Base-by-base conservation (phyloP, 2,329 filamentous ascomycete species). In the Neonectria coccinea region DNA sequence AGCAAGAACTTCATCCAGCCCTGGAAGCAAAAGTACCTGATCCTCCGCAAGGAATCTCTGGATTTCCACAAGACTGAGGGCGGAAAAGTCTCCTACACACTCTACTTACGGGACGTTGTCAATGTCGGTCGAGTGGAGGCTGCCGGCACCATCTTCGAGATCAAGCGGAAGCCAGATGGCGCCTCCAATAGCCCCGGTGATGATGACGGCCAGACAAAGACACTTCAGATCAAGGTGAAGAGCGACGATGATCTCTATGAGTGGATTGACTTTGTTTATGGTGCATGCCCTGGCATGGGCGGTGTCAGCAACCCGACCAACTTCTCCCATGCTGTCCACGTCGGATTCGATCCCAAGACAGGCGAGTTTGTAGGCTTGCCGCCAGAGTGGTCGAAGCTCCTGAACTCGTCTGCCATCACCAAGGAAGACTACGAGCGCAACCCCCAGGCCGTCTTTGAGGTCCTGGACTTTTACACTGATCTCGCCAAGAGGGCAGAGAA, bases 371-470 rank as follows among this genome's bases (percentile, higher is more conserved):
- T 97, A 52, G 96, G 96, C 42, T 81, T 99, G 71, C 96, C 96
- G 1, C 91, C 93, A 5, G 96, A 99, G 83, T 99, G 96, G 96
- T 96, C 97, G 76, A 97, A 97, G 80, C 86, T 99, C 56, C 86
- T 99, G 70, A 98, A 96, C 75, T 94, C 94, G 9, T 98, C 96
- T 3, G 96, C 96, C 63, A 96, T 99, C 75, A 98, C 96, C 64
- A 97, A 97, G 80, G 96, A 99, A 75, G 96, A 99, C 78, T 98
- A 98, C 80, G 93, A 97, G 81, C 94, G 96, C 76, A 97, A 99
- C 75, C 96, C 96, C 5, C 91, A 95, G 82, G 93, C 89, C 64
- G 91, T 89, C 27, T 90, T 93, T 59, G 92, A 95, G 76, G 92
- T 93, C 48, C 83, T 95, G 18, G 91, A 94, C 77, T 95, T 95